Percentiles rank a stretch among this genome's conserved stretches.
Evolutionary conservation across 108 stramenopile genomes (phyloP).

Genomic region (Nitzschia sp.): DNA sequence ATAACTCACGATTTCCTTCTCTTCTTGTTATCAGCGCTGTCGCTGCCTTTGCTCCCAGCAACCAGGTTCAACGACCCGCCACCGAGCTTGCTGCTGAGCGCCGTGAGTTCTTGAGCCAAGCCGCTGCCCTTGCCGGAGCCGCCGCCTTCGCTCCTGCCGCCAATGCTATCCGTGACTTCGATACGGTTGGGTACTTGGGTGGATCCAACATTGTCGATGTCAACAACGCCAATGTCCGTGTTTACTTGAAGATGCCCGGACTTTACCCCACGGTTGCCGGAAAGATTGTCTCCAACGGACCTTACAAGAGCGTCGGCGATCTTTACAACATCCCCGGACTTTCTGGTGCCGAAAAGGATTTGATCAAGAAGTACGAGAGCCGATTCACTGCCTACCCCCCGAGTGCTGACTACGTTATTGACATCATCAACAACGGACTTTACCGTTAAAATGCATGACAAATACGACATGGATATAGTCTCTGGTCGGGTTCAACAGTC

Average conservation of each 20-base stretch:
- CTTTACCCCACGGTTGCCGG: slow-evolving; percentile 96
- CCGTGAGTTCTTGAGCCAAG: slow-evolving; percentile 75
- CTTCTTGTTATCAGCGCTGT: slow-evolving; percentile 68
- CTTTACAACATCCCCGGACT: slow-evolving; percentile 95
- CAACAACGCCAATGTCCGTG: slow-evolving; percentile 98
- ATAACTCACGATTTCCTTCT: too few relatives aligned
- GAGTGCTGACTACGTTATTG: slow-evolving; percentile 84
- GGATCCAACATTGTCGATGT: slow-evolving; percentile 83
- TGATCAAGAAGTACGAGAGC: slow-evolving; percentile 97
- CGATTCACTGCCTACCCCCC: slow-evolving; percentile 84
- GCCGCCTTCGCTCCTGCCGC: slow-evolving; percentile 71
- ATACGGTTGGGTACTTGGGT: slow-evolving; percentile 76
- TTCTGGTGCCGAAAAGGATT: slow-evolving; percentile 85
- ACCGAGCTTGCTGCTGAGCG: slow-evolving; percentile 78
- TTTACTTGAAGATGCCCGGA: slow-evolving; percentile 94
- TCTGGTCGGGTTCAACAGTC: neutral
- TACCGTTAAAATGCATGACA: slow-evolving; percentile 49
- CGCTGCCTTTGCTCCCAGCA: slow-evolving; percentile 70
- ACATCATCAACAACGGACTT: slow-evolving; percentile 97
- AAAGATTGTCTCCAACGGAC: slow-evolving; percentile 95
- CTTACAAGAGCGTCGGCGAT: slow-evolving; percentile 92
- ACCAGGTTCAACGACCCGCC: slow-evolving; percentile 49
- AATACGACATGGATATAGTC: neutral
- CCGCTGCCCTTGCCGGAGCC: slow-evolving; percentile 63
- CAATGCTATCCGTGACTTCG: slow-evolving; percentile 85